Evolutionary conservation across 2,329 filamentous ascomycete species (phyloP), one percentile per base, ranked within the genome.

Genomic region (Zymoseptoria pseudotritici): DNA sequence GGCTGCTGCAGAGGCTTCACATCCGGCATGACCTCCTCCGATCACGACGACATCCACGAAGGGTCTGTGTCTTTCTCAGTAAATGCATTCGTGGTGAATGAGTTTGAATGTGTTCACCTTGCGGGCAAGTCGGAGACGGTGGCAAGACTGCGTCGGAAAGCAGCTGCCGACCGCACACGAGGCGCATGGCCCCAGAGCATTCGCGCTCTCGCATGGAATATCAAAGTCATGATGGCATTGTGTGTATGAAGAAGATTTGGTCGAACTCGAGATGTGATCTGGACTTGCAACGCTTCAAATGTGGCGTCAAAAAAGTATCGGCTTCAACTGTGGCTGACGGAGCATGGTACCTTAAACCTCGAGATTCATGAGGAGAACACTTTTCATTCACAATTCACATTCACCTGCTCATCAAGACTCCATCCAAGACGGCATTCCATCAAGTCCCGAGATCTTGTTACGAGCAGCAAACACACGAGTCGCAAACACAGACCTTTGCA

Each of bases 1-100:
- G 13, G 94, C 90, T 2, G 93, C 94, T 10, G 94, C 88, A 65
- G 89, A 93, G 61, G 94, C 94, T 80, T 99, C 94, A 57, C 91
- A 89, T 54, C 94, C 94, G 59, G 94, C 94, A 79, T 99, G 94
- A 26, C 94, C 94, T 62, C 94, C 94, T 58, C 94, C 94, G 63
- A 99, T 91, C 2, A 99, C 92, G 42, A 99, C 82, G 55, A 99
- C 94, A 82, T 99, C 93, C 72, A 68, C 69, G 7, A 65, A 59
- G n/a, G 66, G 60, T 60, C 65, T 68, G 56, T 24, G 49, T 24
- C 13, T 22, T n/a, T 52, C 56, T 67, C 89, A 69, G 58, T 13
- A 58, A 6, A 24, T n/a, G 51, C 51, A 13, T 50, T 65, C 19
- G 36, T 26, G 46, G 17, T 46, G 17, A 5, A 46, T n/a, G 13